Evolutionary conservation across 2,329 filamentous ascomycete species (phyloP).

Genomic region (Pseudocercospora macadamiae): DNA sequence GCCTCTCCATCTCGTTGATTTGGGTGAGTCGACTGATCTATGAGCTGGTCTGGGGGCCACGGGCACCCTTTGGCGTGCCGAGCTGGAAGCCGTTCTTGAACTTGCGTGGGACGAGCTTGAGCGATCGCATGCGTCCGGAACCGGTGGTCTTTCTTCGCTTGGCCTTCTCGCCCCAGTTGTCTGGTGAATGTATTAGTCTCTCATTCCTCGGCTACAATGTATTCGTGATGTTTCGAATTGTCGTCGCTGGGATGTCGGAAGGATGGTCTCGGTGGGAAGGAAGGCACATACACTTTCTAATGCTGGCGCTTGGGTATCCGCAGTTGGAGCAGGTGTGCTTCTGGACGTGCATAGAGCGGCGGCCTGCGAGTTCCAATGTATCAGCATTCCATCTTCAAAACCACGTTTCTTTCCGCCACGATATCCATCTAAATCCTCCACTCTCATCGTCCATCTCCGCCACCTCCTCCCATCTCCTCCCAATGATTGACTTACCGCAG

Average conservation of each 20-base stretch:
- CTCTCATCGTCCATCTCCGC: conserved; percentile 9
- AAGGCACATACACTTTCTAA: conserved; percentile 87
- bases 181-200: conserved; percentile 41
- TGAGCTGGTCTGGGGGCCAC: conserved; percentile 54
- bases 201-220: not conserved
- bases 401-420: not conserved
- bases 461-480: conserved; percentile 9
- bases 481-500: conserved; percentile 76
- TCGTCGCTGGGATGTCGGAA: not conserved
- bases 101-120: conserved; percentile 87
- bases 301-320: conserved; percentile 97
- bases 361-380: conserved; percentile 60
- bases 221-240: too few species aligned
- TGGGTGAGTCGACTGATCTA: conserved; percentile 17
- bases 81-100: conserved; percentile 98
- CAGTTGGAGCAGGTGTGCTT: conserved; percentile 97
- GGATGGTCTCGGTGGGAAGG: conserved; percentile 8
- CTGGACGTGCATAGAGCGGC: conserved; percentile 98
- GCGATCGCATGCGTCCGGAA: conserved; percentile 91
- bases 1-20: conserved; percentile 9
- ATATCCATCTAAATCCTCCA: conserved; percentile 6
- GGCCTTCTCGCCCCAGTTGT: conserved; percentile 99
- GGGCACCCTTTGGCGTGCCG: conserved; percentile 82
- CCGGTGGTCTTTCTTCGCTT: conserved; percentile 99
- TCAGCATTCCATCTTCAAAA: conserved; percentile 31